Conservation (phyloP, 2,329 filamentous ascomycete species). For the Botryosphaeria dothidea region DNA sequence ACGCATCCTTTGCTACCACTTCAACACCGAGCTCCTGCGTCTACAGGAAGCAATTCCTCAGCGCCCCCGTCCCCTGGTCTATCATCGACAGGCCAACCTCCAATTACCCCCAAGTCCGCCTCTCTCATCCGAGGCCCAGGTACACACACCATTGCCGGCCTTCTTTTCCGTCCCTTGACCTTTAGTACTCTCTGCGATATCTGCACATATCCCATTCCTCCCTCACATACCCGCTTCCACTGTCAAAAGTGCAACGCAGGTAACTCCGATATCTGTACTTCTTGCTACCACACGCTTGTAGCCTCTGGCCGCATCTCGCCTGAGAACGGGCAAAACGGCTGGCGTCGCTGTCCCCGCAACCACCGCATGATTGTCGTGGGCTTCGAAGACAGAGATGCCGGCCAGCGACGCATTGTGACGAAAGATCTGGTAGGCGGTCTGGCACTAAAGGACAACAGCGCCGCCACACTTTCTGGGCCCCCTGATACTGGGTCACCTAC, state of each 20-base stretch:
- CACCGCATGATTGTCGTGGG: conserved; percentile 84
- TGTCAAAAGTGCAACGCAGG: conserved; percentile 75
- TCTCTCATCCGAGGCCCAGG: conserved; percentile 42
- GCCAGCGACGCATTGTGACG: conserved; percentile 67
- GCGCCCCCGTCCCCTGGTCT: conserved; percentile 33
- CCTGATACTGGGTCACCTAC: background rate
- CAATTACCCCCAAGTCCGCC: conserved; percentile 19
- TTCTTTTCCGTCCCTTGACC: conserved; percentile 64
- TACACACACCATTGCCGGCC: conserved; percentile 33
- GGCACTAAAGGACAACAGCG: conserved; percentile 60
- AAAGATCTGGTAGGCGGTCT: conserved; percentile 77
- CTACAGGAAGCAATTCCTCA: conserved; percentile 21
- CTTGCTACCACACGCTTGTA: conserved; percentile 73
- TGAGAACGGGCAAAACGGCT: conserved; percentile 77
- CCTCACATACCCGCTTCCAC: conserved; percentile 72
- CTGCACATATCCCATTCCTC: conserved; percentile 71
- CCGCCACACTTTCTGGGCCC: background rate
- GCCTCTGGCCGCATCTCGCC: conserved; percentile 64
- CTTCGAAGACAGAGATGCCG: conserved; percentile 69
- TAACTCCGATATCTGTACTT: conserved; percentile 83
- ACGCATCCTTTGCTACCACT: conserved; percentile 79
- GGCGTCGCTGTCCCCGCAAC: conserved; percentile 76
- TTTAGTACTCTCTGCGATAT: conserved; percentile 78
- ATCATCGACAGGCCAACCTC: conserved; percentile 30
- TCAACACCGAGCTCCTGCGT: conserved; percentile 53